Evolutionary conservation across 2,329 filamentous ascomycete species (phyloP), one percentile per base, ranked within the genome.

Genomic region (Pseudonectria foliicola): DNA sequence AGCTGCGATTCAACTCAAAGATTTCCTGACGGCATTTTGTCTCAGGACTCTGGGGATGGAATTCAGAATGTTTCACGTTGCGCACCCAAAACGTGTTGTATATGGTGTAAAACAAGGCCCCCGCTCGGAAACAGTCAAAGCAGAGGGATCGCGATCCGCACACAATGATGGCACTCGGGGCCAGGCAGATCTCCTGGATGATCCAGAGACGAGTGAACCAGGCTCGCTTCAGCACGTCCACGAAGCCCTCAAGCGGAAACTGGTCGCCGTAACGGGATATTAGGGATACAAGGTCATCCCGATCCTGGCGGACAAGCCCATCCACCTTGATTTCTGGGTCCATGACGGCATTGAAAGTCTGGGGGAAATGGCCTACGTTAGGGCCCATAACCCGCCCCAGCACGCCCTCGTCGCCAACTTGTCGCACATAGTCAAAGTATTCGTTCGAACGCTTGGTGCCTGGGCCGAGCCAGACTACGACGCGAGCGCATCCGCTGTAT

Each of bases 151-250:
- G 44, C 6, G 28, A 34, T 7, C 58, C 58, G 31, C 56, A 61
- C 2, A 52, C 32, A 5, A 61, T 42, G 6, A 50, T 13, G 1
- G 52, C 44, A 1, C 25, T 18, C 0, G 45, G 38, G 3, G 55
- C 47, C 3, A 61, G 40, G 3, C 49, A 53, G 2, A 49, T 49
- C 29, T 61, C 59, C 40, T 61, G 59, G 6, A 62, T 54, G 3
- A 48, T 52, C 60, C 59, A 63, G 1, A 61, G 39, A 5, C 59
- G 56, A 14, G 35, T 43, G 35, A 55, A 53, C 58, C 58, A 61
- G 2, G 36, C 7, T 4, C 56, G 45, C 10, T 43, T 34, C 18
- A 61, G 41, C 2, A 60, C 40, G 16, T 56, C 55, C 1, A 39
- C 31, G n/a, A 49, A 38, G 6, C 50, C 53, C 3, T 43, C 34